Evolutionary conservation across 768 basidiomycete genomes (phyloP).

Genomic region (Rossbeevera mucosa): DNA sequence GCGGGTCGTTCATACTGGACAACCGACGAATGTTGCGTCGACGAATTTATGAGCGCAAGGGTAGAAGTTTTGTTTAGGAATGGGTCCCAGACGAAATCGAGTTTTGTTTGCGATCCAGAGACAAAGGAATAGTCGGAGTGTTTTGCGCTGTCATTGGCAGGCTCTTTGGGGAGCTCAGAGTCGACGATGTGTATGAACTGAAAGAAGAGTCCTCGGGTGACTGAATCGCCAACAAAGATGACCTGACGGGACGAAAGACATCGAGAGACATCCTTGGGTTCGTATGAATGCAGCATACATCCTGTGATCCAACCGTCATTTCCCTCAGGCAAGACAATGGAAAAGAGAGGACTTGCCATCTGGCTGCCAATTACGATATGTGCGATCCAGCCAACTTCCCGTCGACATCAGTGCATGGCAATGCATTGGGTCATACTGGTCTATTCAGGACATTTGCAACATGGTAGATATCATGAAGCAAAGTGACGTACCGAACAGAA

Average conservation of each 20-base stretch:
- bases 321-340: conserved; percentile 1
- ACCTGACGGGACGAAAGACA: conserved; percentile 60
- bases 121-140: conserved; percentile 59
- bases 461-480: background rate
- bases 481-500: conserved; percentile 40
- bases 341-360: conserved; percentile 47
- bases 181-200: conserved; percentile 63
- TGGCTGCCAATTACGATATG: conserved; percentile 78
- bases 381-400: conserved; percentile 75
- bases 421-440: conserved; percentile 65
- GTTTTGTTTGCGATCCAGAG: conserved; percentile 41
- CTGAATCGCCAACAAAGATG: conserved; percentile 83
- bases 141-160: conserved; percentile 55
- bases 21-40: background rate
- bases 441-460: conserved; percentile 34
- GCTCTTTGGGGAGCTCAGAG: conserved; percentile 46
- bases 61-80: conserved; percentile 70
- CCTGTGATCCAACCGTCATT: conserved; percentile 40
- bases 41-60: conserved; percentile 37
- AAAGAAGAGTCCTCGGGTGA: conserved; percentile 76
- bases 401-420: conserved; percentile 66
- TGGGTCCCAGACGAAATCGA: conserved; percentile 82
- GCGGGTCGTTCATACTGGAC: conserved; percentile 40
- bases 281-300: conserved; percentile 74
- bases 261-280: conserved; percentile 43